Base-by-base conservation (phyloP, 495 filamentous ascomycete species). In the Copromyces sp. region DNA sequence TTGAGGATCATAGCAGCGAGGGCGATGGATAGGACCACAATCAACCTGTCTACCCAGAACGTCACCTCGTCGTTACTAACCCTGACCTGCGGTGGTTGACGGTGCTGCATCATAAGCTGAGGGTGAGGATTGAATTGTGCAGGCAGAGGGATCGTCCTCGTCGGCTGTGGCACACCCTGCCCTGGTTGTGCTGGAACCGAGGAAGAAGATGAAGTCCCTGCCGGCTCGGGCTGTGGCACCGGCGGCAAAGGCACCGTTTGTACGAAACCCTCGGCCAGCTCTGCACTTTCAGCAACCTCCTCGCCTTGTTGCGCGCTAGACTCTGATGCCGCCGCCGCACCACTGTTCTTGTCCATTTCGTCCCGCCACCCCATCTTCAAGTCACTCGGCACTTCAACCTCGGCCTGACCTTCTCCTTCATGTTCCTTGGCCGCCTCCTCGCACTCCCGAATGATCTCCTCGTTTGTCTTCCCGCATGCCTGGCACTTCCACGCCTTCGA, bases 401-500 rank as follows among this genome's bases (percentile, higher is more conserved):
- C 37, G 44, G 42, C 37, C 69, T 68, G 40, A 83, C 81, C 70
- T 81, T 61, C 68, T 4, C 65, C 68, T 61, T 86, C 87, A 73
- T 81, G 80, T 80, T 89, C 87, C 74, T 78, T 76, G 75, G 85
- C 89, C 53, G 78, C 80, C 73, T 84, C 88, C 81, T 90, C 89
- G 76, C 89, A 86, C 83, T 90, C 91, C 70, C 75, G 78, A 74
- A 98, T 86, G 32, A 94, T 89, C 76, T 92, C 92, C 70, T 81
- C 86, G 79, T 97, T 97, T 12, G 79, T 87, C 80, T 81, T 86
- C 29, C 83, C 86, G 24, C 83, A 83, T 93, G 96, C 73, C 81
- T 84, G 89, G 87, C 75, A 76, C 39, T 37, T 39, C 75, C 75
- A 97, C 12, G 41, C 79, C 16, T 77, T 73, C 73, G 88, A 91